Conservation (phyloP, 2,329 filamentous ascomycete species). For the Elsinoe fawcettii region DNA sequence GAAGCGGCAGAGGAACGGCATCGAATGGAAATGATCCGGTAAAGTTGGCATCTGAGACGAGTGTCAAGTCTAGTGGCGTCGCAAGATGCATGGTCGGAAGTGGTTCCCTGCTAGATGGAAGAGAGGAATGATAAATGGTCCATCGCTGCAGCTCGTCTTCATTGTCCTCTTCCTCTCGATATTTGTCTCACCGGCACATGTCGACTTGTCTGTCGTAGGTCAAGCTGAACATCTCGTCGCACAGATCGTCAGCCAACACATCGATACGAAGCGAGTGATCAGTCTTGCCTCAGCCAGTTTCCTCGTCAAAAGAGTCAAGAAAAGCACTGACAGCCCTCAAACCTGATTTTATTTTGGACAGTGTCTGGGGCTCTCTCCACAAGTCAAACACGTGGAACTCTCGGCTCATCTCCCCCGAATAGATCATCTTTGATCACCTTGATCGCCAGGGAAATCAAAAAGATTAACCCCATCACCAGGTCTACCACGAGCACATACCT, state of each 20-base stretch:
- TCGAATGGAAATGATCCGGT: neutral
- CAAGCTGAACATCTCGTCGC: neutral
- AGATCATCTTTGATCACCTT: neutral
- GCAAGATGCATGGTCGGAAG: neutral
- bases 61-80: neutral
- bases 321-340: neutral
- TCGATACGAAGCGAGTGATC: neutral
- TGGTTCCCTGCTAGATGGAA: neutral
- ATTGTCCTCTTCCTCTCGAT: neutral
- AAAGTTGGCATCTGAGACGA: conserved; percentile 4
- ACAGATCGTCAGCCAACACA: conserved; percentile 11
- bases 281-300: neutral
- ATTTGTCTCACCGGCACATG: neutral
- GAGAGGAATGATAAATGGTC: neutral
- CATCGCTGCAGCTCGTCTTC: neutral
- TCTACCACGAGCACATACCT: neutral
- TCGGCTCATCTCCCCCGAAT: neutral
- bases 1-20: conserved; percentile 1
- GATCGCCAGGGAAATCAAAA: neutral
- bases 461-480: neutral
- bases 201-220: too few relatives aligned
- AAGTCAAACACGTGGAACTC: conserved; percentile 4
- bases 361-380: neutral
- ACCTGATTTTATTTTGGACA: neutral
- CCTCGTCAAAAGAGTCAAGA: neutral